phyloP scores from a whole-genome alignment of 306 rosid genomes.

The Prunus salicina region DNA sequence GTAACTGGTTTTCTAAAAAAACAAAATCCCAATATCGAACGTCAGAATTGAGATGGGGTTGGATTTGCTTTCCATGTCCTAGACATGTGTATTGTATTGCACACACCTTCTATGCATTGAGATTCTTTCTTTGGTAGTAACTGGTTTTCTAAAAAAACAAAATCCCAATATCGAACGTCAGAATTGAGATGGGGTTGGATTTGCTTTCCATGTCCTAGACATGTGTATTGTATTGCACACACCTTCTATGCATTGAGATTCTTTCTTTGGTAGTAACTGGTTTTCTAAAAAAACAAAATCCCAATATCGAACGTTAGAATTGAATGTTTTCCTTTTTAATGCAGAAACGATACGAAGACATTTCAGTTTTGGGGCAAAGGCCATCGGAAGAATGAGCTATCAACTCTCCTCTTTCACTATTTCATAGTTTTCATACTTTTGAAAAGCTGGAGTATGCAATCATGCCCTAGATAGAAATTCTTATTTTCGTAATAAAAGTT shows the following conservation, averaged over 20 bases:
- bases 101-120: neutral
- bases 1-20: neutral
- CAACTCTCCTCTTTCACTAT: slow-evolving; percentile 1
- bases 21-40: neutral
- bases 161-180: neutral
- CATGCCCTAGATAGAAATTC: slow-evolving; percentile 34
- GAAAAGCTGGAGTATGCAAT: slow-evolving; percentile 31
- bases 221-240: too few species aligned
- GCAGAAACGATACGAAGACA: slow-evolving; percentile 60
- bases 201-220: too few species aligned
- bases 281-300: neutral
- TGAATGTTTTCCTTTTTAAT: neutral
- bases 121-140: neutral
- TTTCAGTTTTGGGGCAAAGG: slow-evolving; percentile 54
- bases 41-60: neutral
- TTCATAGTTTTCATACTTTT: slow-evolving; percentile 18
- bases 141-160: neutral
- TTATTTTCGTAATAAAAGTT: slow-evolving; percentile 49
- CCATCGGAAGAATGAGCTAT: slow-evolving; percentile 40
- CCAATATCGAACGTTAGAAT: neutral
- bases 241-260: neutral
- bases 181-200: too few species aligned
- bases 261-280: neutral
- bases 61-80: neutral
- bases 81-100: neutral